phyloP scores from a whole-genome alignment of 306 rosid species.

The Mucuna pruriens region DNA sequence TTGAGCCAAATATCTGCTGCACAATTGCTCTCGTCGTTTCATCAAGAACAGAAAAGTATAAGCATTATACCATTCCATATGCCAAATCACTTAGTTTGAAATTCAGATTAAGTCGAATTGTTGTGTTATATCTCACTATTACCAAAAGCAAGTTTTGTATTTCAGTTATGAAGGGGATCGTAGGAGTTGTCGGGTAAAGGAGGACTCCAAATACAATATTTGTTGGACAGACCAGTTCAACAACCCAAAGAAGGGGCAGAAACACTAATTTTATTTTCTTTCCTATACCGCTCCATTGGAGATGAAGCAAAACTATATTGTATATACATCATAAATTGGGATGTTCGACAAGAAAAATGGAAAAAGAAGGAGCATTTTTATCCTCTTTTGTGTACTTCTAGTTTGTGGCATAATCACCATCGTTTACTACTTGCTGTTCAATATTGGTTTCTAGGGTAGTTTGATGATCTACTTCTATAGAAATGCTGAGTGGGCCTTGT shows the following conservation, averaged over 20 bases:
- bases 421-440: slow-evolving; percentile 44
- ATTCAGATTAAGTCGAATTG: not conserved
- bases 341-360: slow-evolving; percentile 19
- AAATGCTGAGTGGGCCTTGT: slow-evolving; percentile 72
- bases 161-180: not conserved
- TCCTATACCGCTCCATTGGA: slow-evolving; percentile 41
- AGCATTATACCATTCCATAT: not conserved
- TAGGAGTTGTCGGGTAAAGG: not conserved
- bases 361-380: not conserved
- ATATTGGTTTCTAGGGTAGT: slow-evolving; percentile 37
- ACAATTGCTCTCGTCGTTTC: not conserved
- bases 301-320: slow-evolving; percentile 54
- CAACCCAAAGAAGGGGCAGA: slow-evolving; percentile 32
- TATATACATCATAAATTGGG: slow-evolving; percentile 59
- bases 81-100: not conserved
- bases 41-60: not conserved
- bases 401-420: slow-evolving; percentile 38
- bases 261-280: slow-evolving; percentile 39
- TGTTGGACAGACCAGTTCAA: slow-evolving; percentile 6
- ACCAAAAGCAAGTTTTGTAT: not conserved
- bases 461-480: slow-evolving; percentile 45
- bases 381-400: slow-evolving; percentile 37
- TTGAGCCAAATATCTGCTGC: not conserved
- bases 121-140: not conserved
- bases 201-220: not conserved